Base-by-base conservation (phyloP, 345 rosid genomes). In the Salix purpurea region DNA sequence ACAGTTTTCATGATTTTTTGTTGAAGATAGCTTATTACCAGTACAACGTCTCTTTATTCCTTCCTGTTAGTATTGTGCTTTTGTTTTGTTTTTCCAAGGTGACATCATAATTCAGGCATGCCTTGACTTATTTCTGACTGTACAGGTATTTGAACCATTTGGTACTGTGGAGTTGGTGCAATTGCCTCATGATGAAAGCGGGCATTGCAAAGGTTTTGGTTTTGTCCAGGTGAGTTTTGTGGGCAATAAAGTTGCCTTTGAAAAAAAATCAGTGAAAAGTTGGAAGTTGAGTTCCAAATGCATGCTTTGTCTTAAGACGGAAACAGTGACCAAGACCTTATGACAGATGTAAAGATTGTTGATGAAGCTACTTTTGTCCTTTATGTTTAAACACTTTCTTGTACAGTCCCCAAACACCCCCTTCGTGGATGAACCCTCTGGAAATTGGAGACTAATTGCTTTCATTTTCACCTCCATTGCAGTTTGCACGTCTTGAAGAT, bases 121-220 rank as follows among this genome's bases (percentile, higher is more conserved):
- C 13, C 1, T 19, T 1, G 12, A 58, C n/a, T 70, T 62, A 56
- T 80, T 23, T 50, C 32, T 79, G 79, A 72, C 70, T 81, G 62
- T 68, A 70, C 84, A 93, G 99, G 97, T 96, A 78, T 96, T 96
- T 83, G 98, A 94, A 83, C 80, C 99, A 64, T 96, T 96, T 79
- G 99, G 99, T 78, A 72, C 83, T 24, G 99, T 96, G 81, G 99
- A 96, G 90, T 84, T 96, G 83, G 99, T 96, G 78, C 99, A 96
- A 67, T 85, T 96, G 82, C 98, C 99, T 10, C 86, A 87, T 74
- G 98, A 96, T 77, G 98, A 92, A 86, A 79, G 87, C 76, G 95
- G 98, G 21, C 92, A 74, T 52, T 96, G 95, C 87, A 93, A 96
- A 86, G 99, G 99, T 75, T 93, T 90, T 88, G 99, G 97, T 69